Evolutionary conservation across 148 eudicot genomes (phyloP).

Genomic region (Amaranthus hypochondriacus): DNA sequence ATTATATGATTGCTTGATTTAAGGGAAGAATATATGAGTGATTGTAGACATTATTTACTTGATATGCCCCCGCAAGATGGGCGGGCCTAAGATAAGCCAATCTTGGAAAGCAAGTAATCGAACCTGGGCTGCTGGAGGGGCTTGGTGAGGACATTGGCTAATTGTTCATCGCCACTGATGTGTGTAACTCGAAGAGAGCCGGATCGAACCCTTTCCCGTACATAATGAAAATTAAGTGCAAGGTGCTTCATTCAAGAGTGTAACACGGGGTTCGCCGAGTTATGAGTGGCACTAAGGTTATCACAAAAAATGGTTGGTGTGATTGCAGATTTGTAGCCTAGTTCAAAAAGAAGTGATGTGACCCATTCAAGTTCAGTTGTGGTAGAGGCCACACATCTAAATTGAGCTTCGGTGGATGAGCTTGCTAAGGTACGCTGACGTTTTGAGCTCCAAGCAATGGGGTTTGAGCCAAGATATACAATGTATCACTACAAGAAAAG

Average conservation of each 20-base stretch:
- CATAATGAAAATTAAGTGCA: neutral
- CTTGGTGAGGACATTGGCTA: neutral
- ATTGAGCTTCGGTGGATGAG: neutral
- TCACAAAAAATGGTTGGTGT: neutral
- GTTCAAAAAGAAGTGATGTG: neutral
- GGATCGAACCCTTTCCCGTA: neutral
- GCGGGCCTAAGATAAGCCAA: too few relatives aligned
- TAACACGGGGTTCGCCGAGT: neutral
- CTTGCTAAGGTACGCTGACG: neutral
- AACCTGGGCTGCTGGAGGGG: neutral
- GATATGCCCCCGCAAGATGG: too few relatives aligned
- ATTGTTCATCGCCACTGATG: neutral
- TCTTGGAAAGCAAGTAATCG: too few relatives aligned
- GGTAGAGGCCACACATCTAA: too few relatives aligned
- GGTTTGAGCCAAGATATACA: neutral
- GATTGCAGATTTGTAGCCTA: neutral
- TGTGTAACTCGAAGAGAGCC: neutral
- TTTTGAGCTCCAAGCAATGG: neutral
- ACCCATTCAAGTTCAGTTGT: neutral
- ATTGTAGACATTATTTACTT: too few relatives aligned
- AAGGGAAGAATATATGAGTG: too few relatives aligned
- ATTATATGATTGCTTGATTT: too few relatives aligned
- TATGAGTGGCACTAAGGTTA: neutral
- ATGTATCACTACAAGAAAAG: neutral
- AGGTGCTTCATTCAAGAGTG: constrained; percentile 6